These are phyloP conservation scores for Rhizopus delemar DNA, from an alignment of 371 early-diverging fungal genomes.

Conservation along the genomic window DNA sequence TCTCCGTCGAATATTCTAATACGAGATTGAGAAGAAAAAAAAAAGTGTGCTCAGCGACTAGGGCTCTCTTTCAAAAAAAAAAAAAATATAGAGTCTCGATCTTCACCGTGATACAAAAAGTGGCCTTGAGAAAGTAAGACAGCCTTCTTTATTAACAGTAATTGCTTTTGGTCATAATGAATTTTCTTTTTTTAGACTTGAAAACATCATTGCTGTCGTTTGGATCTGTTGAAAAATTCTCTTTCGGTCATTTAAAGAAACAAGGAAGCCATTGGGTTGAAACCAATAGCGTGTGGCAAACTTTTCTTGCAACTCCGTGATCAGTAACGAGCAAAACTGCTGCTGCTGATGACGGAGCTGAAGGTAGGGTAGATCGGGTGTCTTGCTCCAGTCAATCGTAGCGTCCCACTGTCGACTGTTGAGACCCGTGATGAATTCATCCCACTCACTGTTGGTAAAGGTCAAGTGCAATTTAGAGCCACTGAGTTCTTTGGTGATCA, in stretches of 20 bases:
- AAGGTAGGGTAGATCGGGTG: slow-evolving; percentile 10
- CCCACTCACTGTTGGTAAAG: slow-evolving; percentile 56
- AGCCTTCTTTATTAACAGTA: no score
- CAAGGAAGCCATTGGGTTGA: slow-evolving; percentile 28
- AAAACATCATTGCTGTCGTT: slow-evolving; percentile 3
- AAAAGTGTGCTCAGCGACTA: not conserved
- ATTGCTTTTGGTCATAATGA: no score
- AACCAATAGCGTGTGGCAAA: slow-evolving; percentile 45
- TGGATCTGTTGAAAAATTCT: not conserved
- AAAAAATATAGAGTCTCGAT: not conserved
- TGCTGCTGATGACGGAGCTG: slow-evolving; percentile 1
- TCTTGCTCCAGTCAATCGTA: slow-evolving; percentile 32
- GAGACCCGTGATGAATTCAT: slow-evolving; percentile 47
- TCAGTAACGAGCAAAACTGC: slow-evolving; percentile 18
- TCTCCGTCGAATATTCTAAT: not conserved
- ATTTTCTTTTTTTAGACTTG: slow-evolving; percentile 11
- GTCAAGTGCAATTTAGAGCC: slow-evolving; percentile 53
- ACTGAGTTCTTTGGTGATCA: slow-evolving; percentile 54
- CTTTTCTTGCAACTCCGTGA: slow-evolving; percentile 36
- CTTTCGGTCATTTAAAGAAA: slow-evolving; percentile 26
- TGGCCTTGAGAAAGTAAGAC: no score
- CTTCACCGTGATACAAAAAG: not conserved
- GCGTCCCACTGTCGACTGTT: slow-evolving; percentile 39
- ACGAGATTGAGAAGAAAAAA: not conserved
- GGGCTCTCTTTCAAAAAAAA: not conserved